Evolutionary conservation across 2,329 filamentous ascomycete genomes (phyloP).

Genomic region (Beauveria rudraprayagi): DNA sequence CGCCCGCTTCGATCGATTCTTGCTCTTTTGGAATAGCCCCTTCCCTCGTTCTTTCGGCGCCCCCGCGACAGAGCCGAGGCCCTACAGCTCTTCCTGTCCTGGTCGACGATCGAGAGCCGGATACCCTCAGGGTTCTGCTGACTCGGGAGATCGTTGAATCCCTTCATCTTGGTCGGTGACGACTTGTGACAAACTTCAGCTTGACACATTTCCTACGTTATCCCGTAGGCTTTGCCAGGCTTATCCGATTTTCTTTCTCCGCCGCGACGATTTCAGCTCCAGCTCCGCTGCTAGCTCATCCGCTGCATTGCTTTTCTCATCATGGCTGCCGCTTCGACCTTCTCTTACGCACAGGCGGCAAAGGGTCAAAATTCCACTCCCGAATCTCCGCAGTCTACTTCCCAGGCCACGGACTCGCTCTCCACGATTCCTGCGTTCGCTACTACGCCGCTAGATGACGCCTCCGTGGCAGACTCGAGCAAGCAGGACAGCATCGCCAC

Average conservation of each 20-base stretch:
- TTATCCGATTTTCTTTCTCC: slow-evolving; percentile 19
- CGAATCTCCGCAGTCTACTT: slow-evolving; percentile 31
- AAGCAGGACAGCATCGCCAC: slow-evolving; percentile 11
- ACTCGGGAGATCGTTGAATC: slow-evolving; percentile 13
- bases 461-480: slow-evolving; percentile 17
- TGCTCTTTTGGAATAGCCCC: background rate
- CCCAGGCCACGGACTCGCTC: slow-evolving; percentile 15
- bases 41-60: background rate
- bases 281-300: slow-evolving; percentile 14
- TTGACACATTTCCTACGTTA: slow-evolving; percentile 3
- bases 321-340: slow-evolving; percentile 53
- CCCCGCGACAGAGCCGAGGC: slow-evolving; percentile 2
- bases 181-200: background rate
- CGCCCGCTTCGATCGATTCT: background rate
- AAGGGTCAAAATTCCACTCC: slow-evolving; percentile 48
- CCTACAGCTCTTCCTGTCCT: slow-evolving; percentile 1
- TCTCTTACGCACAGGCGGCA: slow-evolving; percentile 94
- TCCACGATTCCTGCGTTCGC: background rate
- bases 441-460: slow-evolving; percentile 14
- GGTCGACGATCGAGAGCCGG: slow-evolving; percentile 14
- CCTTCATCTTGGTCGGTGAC: slow-evolving; percentile 3
- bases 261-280: slow-evolving; percentile 10
- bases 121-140: slow-evolving; percentile 9
- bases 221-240: background rate
- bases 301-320: slow-evolving; percentile 25